phyloP scores from a whole-genome alignment of 495 filamentous ascomycete species.

The Penicillium psychrofluorescens region DNA sequence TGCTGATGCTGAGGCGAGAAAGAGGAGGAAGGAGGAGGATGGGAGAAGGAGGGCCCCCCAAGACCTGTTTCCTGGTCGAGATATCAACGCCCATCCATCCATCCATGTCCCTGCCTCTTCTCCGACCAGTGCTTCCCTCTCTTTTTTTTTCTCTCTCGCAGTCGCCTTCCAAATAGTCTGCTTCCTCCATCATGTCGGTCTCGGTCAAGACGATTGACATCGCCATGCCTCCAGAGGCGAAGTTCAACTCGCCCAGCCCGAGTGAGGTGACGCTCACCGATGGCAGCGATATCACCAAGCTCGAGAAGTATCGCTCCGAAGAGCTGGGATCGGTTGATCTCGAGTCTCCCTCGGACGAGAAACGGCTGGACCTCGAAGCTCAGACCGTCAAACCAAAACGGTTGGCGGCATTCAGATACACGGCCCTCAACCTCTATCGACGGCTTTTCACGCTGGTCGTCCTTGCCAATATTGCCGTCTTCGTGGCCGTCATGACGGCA shows the following conservation, averaged over 20 bases:
- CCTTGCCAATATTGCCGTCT: slow-evolving; percentile 42
- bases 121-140: background rate
- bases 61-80: slow-evolving; percentile 3
- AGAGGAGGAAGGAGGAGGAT: background rate
- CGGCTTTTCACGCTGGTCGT: slow-evolving; percentile 48
- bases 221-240: slow-evolving; percentile 16
- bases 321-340: slow-evolving; percentile 11
- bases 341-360: background rate
- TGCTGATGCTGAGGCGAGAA: background rate
- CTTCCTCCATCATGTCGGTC: slow-evolving; percentile 15
- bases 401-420: slow-evolving; percentile 27
- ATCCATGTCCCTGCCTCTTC: background rate
- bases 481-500: slow-evolving; percentile 33
- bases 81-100: slow-evolving; percentile 5
- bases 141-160: slow-evolving; percentile 5
- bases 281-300: slow-evolving; percentile 4
- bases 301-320: slow-evolving; percentile 20
- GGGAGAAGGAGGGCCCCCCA: background rate
- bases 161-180: slow-evolving; percentile 15
- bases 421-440: slow-evolving; percentile 39
- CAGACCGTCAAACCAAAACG: slow-evolving; percentile 22
- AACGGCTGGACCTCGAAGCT: slow-evolving; percentile 30
- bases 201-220: slow-evolving; percentile 17
- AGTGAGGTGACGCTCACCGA: slow-evolving; percentile 21
- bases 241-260: slow-evolving; percentile 7